Base-by-base conservation (phyloP, 805 yeast genomes). In the Myxozyma nipponensis region DNA sequence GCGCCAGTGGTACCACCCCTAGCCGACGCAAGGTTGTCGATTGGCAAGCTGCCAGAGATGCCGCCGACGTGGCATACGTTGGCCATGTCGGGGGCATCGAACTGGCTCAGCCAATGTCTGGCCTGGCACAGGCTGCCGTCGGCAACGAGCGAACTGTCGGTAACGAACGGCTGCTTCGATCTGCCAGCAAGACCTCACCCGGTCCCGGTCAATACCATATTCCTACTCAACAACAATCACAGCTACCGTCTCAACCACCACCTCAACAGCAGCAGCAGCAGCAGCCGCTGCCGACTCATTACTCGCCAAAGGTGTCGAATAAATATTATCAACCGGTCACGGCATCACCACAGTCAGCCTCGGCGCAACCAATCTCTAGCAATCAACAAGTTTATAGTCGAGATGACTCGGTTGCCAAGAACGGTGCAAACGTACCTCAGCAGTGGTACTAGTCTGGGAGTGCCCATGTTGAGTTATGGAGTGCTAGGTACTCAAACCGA, bases 11-110 rank as follows among this genome's bases (percentile, higher is more conserved):
- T 6, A 35, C 39, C 42, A 42, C 41, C 22, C 54, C 55, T n/a
- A 43, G 49, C n/a, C 54, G 57, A 23, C 57, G 57, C 46, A 53
- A 53, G 42, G 57, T 53, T 17, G 28, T 49, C 26, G 57, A 53
- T 30, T 53, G 57, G 57, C 57, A 53, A 38, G 55, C 48, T 19
- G 50, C 49, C 32, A 51, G 52, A 18, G 55, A 50, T 6, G 52
- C 57, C 4, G 32, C 7, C 7, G 7, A 13, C 13, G 13, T 9
- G 13, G 32, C 32, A 28, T 7, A 28, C 7, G 32, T 9, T 9
- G 7, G 13, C 13, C 13, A 28, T 9, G 32, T 28, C 13, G 7
- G 13, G 32, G 32, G 32, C 13, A n/a, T n/a, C n/a, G n/a, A n/a
- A n/a, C n/a, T n/a, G n/a, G n/a, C n/a, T n/a, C n/a, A n/a, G n/a